Percentiles rank a stretch among this genome's conserved stretches.
Conservation (phyloP, 2,329 filamentous ascomycete genomes). For the Fusarium sp. region DNA sequence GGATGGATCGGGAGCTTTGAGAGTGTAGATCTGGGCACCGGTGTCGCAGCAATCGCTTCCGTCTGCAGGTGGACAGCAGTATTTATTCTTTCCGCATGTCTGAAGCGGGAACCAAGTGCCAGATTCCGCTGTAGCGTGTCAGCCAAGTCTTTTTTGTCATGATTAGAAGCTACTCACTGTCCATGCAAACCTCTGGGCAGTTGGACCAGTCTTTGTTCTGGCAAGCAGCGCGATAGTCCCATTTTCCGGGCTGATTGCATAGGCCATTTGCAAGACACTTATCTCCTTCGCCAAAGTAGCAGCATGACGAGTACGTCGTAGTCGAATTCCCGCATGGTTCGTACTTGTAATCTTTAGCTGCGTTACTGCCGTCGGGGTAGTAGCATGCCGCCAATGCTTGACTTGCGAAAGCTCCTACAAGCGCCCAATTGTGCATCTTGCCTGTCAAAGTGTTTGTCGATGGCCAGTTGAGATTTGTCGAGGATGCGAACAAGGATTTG, state of each 20-base stretch:
- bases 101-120: conserved; percentile 31
- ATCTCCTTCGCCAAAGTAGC: conserved; percentile 44
- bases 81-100: conserved; percentile 39
- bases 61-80: conserved; percentile 37
- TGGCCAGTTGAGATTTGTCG: neutral
- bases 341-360: conserved; percentile 42
- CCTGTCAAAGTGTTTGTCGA: neutral
- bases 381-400: conserved; percentile 33
- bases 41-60: conserved; percentile 34
- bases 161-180: conserved; percentile 14
- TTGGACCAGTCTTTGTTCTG: conserved; percentile 43
- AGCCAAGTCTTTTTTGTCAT: rapidly evolving
- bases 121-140: conserved; percentile 5
- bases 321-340: conserved; percentile 37
- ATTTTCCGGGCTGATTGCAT: conserved; percentile 28
- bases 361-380: conserved; percentile 41
- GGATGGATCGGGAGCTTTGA: conserved; percentile 17
- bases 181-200: conserved; percentile 40
- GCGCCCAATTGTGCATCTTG: conserved; percentile 11
- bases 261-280: conserved; percentile 41
- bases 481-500: too few relatives aligned
- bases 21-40: conserved; percentile 32
- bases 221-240: conserved; percentile 41
- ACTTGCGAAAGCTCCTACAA: conserved; percentile 4
- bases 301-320: conserved; percentile 38